Base-by-base conservation (phyloP, 177 flowering plant genomes). In the Vitis hybrid region DNA sequence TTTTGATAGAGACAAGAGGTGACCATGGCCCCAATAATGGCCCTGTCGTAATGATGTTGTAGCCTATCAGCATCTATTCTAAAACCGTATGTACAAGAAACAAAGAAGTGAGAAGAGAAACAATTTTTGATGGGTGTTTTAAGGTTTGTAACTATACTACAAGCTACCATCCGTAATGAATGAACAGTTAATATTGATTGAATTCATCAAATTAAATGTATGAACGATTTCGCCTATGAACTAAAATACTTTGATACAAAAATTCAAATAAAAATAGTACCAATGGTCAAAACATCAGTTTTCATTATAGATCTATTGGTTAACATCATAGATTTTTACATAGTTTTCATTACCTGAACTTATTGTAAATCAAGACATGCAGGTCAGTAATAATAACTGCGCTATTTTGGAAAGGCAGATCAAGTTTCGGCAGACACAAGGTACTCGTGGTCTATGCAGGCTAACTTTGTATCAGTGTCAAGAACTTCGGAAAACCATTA, bases 1-100 rank as follows among this genome's bases (percentile, higher is more conserved):
- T 27, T 30, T 60, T 60, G 63, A 60, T 27, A 41, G 63, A 13
- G 63, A 60, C 63, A 60, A 60, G 63, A 60, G 15, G 15, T 60
- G 63, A 14, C 63, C 63, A 60, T 24, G 63, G 63, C 4, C 14
- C 46, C 9, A 24, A 30, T 27, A 60, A 60, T 60, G 63, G 63
- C 27, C 46, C 63, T 10, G 14, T 60, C 2, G 41, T 30, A 27
- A 60, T 60, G 63, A 60, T 60, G 63, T 60, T 60, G 63, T 41
- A 60, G n/a, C 63, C 63, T 41, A 41, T 8, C 46, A 41, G 12
- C 20, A 30, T 8, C 63, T 18, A 60, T 7, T 24, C 13, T 12
- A 10, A 10, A 60, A n/a, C 1, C 21, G 12, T 18, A 11, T 27
- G 4, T 27, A 27, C 20, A 27, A 24, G 8, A 24, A 27, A 11